Percentiles rank a stretch among this genome's conserved stretches.
Conservation (phyloP, 1,139 yeast species). For the Geotrichum bryndzae region DNA sequence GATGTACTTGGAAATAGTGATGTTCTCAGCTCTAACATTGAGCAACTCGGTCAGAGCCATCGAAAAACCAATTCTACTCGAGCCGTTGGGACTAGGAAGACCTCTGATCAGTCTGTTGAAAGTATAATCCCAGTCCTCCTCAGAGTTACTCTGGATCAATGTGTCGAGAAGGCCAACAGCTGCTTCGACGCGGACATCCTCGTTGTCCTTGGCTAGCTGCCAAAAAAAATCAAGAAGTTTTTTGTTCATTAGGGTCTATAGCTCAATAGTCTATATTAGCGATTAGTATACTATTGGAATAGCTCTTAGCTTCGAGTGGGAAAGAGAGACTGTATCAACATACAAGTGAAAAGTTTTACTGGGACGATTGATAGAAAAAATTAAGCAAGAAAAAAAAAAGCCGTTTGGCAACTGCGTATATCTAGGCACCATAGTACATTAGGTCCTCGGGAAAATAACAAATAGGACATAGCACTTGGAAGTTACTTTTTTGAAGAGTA, state of each 20-base stretch:
- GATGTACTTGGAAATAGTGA: constrained; percentile 42
- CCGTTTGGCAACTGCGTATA: neutral
- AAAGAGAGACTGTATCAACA: neutral
- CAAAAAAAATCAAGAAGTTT: constrained; percentile 58
- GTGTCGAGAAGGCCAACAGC: constrained; percentile 65
- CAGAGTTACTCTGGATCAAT: constrained; percentile 39
- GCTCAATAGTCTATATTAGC: neutral
- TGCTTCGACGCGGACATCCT: constrained; percentile 64
- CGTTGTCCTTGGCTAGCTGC: constrained; percentile 69
- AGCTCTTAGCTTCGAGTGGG: neutral
- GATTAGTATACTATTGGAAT: neutral
- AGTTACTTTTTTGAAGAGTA: neutral
- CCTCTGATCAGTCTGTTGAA: constrained; percentile 73
- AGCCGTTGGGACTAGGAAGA: constrained; percentile 70
- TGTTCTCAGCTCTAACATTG: constrained; percentile 39
- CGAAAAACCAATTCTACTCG: constrained; percentile 84
- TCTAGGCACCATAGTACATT: neutral
- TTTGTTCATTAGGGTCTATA: neutral
- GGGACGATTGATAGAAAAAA: neutral
- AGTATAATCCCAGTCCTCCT: constrained; percentile 76
- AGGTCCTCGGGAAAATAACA: neutral
- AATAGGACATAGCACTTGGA: neutral
- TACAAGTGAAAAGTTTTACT: neutral
- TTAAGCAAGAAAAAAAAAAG: neutral
- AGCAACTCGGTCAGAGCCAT: constrained; percentile 77